A percentile compares a stretch with the other conserved stretches of the same genome.
Conservation (phyloP, 768 basidiomycete species). For the Dacryopinax primogenitus region DNA sequence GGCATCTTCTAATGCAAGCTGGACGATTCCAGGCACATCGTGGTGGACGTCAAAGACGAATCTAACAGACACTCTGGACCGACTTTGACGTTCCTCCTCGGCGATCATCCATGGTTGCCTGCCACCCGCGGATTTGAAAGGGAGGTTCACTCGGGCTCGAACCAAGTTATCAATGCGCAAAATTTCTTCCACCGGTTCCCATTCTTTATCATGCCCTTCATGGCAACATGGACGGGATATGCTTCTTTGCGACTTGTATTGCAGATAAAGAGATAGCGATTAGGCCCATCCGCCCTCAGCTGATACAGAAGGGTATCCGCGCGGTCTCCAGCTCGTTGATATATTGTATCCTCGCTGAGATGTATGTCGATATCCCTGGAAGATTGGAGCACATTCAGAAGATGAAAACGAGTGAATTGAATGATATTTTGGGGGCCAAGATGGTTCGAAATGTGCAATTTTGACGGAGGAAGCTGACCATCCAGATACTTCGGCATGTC, state of each 20-base stretch:
- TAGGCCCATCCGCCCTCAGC: slow-evolving; percentile 18
- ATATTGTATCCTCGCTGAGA: slow-evolving; percentile 15
- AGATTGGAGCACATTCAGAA: slow-evolving; percentile 15
- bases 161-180: slow-evolving; percentile 19
- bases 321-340: slow-evolving; percentile 14
- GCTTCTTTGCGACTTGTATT: slow-evolving; percentile 19
- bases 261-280: slow-evolving; percentile 20
- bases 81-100: slow-evolving; percentile 12
- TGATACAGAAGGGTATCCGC: slow-evolving; percentile 19
- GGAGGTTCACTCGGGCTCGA: slow-evolving; percentile 15
- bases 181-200: slow-evolving; percentile 18
- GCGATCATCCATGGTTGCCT: slow-evolving; percentile 20
- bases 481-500: slow-evolving; percentile 17
- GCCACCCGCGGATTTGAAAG: slow-evolving; percentile 18
- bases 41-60: slow-evolving; percentile 15
- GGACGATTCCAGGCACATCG: slow-evolving; percentile 6
- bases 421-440: not conserved
- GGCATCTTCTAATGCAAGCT: slow-evolving; percentile 17
- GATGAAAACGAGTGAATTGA: slow-evolving; percentile 13
- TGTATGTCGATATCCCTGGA: slow-evolving; percentile 18
- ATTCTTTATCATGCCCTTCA: slow-evolving; percentile 18
- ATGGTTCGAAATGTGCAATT: not conserved
- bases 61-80: slow-evolving; percentile 14
- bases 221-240: slow-evolving; percentile 10
- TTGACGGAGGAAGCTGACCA: slow-evolving; percentile 7